Evolutionary conservation across 345 rosid genomes (phyloP).

Genomic region (Raphanus raphanistrum): DNA sequence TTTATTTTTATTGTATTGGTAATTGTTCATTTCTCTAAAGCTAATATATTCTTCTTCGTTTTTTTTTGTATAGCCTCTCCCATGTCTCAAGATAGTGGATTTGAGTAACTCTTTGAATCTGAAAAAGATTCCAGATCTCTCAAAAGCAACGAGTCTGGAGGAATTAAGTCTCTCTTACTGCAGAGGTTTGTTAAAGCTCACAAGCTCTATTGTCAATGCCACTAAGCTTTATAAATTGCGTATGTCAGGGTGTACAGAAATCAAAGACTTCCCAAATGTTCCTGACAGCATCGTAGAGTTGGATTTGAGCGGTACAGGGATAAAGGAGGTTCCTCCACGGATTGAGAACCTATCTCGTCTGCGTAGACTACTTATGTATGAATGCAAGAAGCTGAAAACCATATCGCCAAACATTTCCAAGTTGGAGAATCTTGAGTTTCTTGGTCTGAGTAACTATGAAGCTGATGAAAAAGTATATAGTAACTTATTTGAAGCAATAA

Average conservation of each 20-base stretch:
- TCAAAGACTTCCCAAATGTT: constrained; percentile 28
- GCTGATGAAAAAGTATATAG: too few species aligned
- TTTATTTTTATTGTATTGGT: neutral
- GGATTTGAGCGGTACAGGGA: neutral
- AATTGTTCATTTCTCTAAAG: neutral
- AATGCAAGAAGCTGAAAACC: neutral
- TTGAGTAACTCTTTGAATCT: neutral
- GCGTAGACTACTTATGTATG: neutral
- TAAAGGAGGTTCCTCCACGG: constrained; percentile 6
- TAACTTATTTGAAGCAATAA: neutral
- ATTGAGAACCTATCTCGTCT: neutral
- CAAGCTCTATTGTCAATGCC: constrained; percentile 10
- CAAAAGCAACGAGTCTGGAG: neutral
- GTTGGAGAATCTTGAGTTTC: constrained; percentile 4
- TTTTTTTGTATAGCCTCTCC: neutral
- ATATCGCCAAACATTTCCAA: constrained; percentile 24
- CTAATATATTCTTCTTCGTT: neutral
- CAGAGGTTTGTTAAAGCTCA: neutral
- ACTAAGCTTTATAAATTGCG: neutral
- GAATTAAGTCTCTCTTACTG: neutral
- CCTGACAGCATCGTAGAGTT: neutral
- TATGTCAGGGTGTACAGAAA: neutral
- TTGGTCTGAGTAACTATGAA: too few species aligned
- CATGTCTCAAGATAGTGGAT: neutral
- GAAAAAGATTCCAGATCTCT: neutral